Evolutionary conservation across 2,329 filamentous ascomycete genomes (phyloP), one percentile per base, ranked within the genome.

Genomic region (Cercospora sp.): DNA sequence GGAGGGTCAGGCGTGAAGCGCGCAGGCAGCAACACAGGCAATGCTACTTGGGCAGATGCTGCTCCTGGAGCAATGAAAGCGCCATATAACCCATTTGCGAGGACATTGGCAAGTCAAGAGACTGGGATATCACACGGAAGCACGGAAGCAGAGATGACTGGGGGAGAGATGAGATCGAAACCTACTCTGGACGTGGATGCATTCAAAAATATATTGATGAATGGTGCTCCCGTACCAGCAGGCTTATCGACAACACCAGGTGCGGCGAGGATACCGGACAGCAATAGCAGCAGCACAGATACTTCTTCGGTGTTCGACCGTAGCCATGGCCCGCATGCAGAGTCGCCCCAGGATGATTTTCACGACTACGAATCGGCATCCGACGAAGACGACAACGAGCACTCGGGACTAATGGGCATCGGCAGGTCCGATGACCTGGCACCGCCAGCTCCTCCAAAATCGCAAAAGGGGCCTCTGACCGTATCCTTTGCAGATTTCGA

Each of bases 181-280:
- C 75, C 77, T 67, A 69, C 83, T 84, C 2, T 94, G 73, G 90
- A 94, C 75, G 91, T 94, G 1, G 88, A 92, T 75, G 89, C 91
- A 0, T 94, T 94, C 79, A 89, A 88, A 75, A 85, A 90, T 67
- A 81, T 95, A 67, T 83, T 94, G 53, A 82, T 94, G 80, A 94
- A 90, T 0, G 91, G 91, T 13, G 86, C 88, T 74, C 78, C 86
- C 48, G 64, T 69, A 13, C 73, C 77, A 30, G 70, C 73, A 16
- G 62, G 62, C 2, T 33, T 59, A 36, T 68, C 73, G 12, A 67
- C 72, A 23, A 26, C 66, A 28, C 36, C 65, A 58, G 61, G 18
- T 2, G 57, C 67, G 36, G 33, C 66, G 18, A 59, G 67, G 33
- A 55, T 66, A 55, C 73, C 68, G 20, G 73, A 76, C 42, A 83